Percentiles rank a stretch among this genome's conserved stretches.
Conservation (phyloP, 345 rosid species). For the Kernera saxatilis region DNA sequence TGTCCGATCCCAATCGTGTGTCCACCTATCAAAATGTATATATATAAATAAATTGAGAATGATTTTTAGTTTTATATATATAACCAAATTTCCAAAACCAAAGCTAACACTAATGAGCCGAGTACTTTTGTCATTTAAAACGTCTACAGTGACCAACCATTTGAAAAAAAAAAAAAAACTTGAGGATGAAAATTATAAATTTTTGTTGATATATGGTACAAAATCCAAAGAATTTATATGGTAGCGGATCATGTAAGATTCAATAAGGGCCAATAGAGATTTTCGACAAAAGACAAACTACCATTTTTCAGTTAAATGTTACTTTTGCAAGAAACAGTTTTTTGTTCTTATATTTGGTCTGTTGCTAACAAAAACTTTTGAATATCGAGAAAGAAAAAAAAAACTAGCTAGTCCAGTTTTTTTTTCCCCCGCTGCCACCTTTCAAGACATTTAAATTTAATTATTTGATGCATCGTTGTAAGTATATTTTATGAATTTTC, state of each 20-base stretch:
- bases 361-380: not conserved
- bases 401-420: not conserved
- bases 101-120: not conserved
- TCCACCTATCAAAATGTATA: conserved; percentile 32
- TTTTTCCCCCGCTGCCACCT: not conserved
- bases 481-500: not conserved
- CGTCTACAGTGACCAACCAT: not conserved
- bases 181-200: not conserved
- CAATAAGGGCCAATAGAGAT: not conserved
- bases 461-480: not conserved
- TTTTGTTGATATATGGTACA: not conserved
- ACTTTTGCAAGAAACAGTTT: not conserved
- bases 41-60: not conserved
- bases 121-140: too few species aligned
- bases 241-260: not conserved
- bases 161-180: not conserved
- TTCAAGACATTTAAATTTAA: not conserved
- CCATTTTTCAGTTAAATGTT: too few species aligned
- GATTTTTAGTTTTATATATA: too few species aligned
- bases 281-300: too few species aligned
- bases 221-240: not conserved
- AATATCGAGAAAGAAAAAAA: not conserved
- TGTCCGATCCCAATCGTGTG: conserved; percentile 69
- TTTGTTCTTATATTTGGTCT: not conserved
- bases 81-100: too few species aligned